Percentiles rank a stretch among this genome's conserved stretches.
phyloP scores from a whole-genome alignment of 163 green algal species.

The Chlorella variabilis region DNA sequence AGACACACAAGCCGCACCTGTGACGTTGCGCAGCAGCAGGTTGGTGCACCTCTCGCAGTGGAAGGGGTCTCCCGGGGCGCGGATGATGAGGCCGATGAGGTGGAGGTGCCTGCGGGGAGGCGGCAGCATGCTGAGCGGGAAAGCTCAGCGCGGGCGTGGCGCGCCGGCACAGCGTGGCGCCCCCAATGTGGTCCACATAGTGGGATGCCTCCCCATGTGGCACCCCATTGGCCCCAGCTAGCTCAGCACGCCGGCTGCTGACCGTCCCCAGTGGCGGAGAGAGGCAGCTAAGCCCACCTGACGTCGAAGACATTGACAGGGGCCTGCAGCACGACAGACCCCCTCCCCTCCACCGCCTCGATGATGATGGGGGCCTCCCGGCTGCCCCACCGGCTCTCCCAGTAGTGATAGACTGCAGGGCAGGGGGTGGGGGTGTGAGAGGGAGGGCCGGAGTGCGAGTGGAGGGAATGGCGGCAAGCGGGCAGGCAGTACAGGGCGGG shows the following conservation, averaged over 20 bases:
- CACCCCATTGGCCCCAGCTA: too few species aligned
- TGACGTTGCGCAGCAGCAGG: conserved; percentile 25
- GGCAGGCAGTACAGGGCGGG: too few species aligned
- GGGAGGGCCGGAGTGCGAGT: neutral
- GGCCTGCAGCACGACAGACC: neutral
- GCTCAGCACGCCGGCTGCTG: too few species aligned
- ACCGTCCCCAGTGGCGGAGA: too few species aligned
- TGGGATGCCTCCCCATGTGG: too few species aligned
- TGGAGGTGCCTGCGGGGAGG: conserved; percentile 9
- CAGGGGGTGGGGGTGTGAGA: neutral
- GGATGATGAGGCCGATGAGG: conserved; percentile 4
- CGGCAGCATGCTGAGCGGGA: too few species aligned
- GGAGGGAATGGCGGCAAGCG: neutral
- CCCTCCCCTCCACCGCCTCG: neutral
- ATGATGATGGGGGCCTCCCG: conserved; percentile 19
- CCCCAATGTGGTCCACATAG: too few species aligned
- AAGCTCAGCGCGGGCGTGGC: too few species aligned
- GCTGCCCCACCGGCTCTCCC: conserved; percentile 20
- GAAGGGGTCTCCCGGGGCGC: neutral
- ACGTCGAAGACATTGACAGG: conserved; percentile 11
- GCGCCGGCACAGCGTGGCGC: neutral
- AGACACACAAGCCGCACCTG: too few species aligned
- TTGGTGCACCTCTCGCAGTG: conserved; percentile 32
- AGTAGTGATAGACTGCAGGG: conserved; percentile 23
- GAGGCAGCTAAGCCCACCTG: neutral